These are phyloP conservation scores for Pyrus hybrid DNA, from an alignment of 331 rosid genomes.

Conservation along the genomic window DNA sequence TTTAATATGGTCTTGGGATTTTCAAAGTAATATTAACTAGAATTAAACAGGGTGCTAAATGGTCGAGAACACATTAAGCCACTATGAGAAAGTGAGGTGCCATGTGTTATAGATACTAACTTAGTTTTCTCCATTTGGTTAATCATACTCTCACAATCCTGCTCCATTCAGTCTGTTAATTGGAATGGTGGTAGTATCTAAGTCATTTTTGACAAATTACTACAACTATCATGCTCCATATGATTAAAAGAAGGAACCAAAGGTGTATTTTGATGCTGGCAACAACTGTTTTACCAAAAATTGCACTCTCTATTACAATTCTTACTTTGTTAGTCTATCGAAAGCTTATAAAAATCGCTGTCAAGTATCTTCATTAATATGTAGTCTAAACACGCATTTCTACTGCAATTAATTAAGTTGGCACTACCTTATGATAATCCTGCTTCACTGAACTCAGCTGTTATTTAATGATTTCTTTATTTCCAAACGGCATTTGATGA, in stretches of 20 bases:
- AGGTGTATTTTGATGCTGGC: neutral
- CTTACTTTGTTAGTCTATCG: neutral
- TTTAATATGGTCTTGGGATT: neutral
- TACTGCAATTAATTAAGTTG: neutral
- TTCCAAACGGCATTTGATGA: too few relatives aligned
- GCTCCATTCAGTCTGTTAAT: neutral
- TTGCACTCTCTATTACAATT: neutral
- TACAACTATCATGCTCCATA: neutral
- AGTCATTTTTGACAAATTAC: neutral
- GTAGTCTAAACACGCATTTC: neutral
- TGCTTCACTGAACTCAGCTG: neutral
- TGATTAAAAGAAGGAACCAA: neutral
- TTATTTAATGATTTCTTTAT: neutral
- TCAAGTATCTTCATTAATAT: neutral
- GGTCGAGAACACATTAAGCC: constrained; percentile 97
- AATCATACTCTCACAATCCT: neutral
- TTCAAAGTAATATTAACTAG: neutral
- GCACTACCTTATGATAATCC: neutral
- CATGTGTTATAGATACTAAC: too few relatives aligned
- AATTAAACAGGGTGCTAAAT: constrained; percentile 63
- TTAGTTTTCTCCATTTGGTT: neutral
- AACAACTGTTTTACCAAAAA: neutral
- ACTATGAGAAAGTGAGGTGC: neutral
- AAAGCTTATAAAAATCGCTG: neutral
- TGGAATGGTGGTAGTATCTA: neutral